These are phyloP conservation scores for Sugiyamaella qingdaonensis DNA, from an alignment of 805 yeast genomes.

Conservation along the genomic window DNA sequence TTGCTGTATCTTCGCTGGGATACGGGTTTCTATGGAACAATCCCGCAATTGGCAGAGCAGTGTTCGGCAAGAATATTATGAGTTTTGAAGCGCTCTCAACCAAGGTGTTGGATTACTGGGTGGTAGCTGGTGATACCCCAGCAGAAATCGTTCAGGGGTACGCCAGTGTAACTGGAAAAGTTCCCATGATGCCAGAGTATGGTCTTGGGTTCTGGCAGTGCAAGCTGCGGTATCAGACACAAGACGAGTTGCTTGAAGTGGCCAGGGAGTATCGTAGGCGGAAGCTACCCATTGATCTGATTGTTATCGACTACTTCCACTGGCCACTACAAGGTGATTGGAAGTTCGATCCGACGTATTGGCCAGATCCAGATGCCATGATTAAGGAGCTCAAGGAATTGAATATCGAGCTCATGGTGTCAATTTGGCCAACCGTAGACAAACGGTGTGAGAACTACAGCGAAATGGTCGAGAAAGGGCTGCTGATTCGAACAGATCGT, in stretches of 20 bases:
- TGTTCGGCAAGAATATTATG: slow-evolving; percentile 21
- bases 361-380: slow-evolving; percentile 25
- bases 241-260: slow-evolving; percentile 20
- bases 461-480: slow-evolving; percentile 21
- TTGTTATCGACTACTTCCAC: slow-evolving; percentile 20
- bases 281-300: slow-evolving; percentile 19
- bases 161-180: slow-evolving; percentile 20
- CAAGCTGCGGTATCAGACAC: slow-evolving; percentile 20
- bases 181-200: slow-evolving; percentile 21
- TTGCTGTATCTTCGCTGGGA: slow-evolving; percentile 19
- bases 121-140: slow-evolving; percentile 22
- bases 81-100: slow-evolving; percentile 20
- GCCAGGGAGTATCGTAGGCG: slow-evolving; percentile 18
- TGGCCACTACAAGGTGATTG: slow-evolving; percentile 23
- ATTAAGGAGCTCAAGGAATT: slow-evolving; percentile 16
- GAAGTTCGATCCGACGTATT: slow-evolving; percentile 19
- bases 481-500: slow-evolving; percentile 18
- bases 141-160: slow-evolving; percentile 19
- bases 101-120: slow-evolving; percentile 15
- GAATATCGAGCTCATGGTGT: slow-evolving; percentile 20
- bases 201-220: slow-evolving; percentile 23
- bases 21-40: slow-evolving; percentile 22
- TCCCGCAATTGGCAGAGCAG: slow-evolving; percentile 20
- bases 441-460: slow-evolving; percentile 16
- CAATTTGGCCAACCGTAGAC: slow-evolving; percentile 23